phyloP scores from a whole-genome alignment of 2,329 filamentous ascomycete genomes.

The Xylaria arbuscula region DNA sequence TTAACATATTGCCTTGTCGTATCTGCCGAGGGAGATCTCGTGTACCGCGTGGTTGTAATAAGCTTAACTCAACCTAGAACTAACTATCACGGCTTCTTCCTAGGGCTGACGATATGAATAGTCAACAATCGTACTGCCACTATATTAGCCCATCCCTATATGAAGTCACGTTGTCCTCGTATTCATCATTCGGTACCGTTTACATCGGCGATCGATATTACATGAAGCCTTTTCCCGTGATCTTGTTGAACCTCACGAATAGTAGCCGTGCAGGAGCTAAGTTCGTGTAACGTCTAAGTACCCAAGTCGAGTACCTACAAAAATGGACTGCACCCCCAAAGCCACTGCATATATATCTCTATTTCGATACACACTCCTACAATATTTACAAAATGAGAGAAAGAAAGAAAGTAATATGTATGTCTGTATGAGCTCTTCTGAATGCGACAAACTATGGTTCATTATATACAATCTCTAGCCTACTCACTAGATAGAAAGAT shows the following conservation, averaged over 20 bases:
- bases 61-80: neutral
- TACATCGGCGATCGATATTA: neutral
- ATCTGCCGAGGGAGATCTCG: neutral
- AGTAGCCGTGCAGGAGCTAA: neutral
- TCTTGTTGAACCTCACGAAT: neutral
- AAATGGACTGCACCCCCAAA: neutral
- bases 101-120: constrained; percentile 8
- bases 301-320: neutral
- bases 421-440: neutral
- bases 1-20: too few relatives aligned
- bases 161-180: constrained; percentile 1
- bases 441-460: constrained; percentile 5
- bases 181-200: constrained; percentile 1
- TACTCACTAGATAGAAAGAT: neutral
- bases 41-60: neutral
- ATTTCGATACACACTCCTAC: neutral
- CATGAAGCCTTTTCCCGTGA: neutral
- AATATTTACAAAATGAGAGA: neutral
- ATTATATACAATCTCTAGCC: constrained; percentile 4
- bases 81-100: neutral
- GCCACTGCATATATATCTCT: neutral
- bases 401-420: neutral
- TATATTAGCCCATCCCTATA: neutral
- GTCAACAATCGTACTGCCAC: neutral
- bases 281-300: neutral